These are phyloP conservation scores for Cyclotella atomus DNA, from an alignment of 108 stramenopile genomes.

Conservation along the genomic window DNA sequence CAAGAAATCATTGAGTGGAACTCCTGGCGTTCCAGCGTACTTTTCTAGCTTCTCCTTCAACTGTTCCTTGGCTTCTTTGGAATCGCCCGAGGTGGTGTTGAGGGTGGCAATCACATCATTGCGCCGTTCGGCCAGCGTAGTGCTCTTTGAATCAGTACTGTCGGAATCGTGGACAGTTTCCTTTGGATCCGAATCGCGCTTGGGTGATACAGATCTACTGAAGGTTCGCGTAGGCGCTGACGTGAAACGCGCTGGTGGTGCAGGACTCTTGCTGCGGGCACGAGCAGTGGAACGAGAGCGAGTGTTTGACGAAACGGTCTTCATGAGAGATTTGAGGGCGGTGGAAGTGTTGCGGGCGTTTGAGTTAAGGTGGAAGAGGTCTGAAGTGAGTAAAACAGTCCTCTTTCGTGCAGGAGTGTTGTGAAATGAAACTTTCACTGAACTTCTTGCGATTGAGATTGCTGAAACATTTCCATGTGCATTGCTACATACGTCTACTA, in stretches of 20 bases:
- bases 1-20: not conserved
- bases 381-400: too few relatives aligned
- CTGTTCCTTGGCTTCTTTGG: not conserved
- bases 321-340: not conserved
- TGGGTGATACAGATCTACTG: slow-evolving; percentile 1
- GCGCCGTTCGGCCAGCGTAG: not conserved
- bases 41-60: not conserved
- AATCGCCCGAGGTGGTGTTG: not conserved
- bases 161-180: not conserved
- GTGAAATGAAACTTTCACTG: too few relatives aligned
- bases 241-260: not conserved
- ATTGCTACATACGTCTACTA: too few relatives aligned
- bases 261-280: not conserved
- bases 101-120: not conserved
- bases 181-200: too few relatives aligned
- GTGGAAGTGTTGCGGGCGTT: too few relatives aligned
- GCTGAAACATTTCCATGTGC: too few relatives aligned
- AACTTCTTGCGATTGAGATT: too few relatives aligned
- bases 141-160: not conserved
- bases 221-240: not conserved
- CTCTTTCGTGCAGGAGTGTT: too few relatives aligned
- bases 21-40: not conserved
- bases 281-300: not conserved
- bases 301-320: not conserved
- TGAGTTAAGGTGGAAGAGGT: too few relatives aligned